These are phyloP conservation scores for Podospora fimiseda DNA, from an alignment of 495 filamentous ascomycete species.

Conservation along the genomic window DNA sequence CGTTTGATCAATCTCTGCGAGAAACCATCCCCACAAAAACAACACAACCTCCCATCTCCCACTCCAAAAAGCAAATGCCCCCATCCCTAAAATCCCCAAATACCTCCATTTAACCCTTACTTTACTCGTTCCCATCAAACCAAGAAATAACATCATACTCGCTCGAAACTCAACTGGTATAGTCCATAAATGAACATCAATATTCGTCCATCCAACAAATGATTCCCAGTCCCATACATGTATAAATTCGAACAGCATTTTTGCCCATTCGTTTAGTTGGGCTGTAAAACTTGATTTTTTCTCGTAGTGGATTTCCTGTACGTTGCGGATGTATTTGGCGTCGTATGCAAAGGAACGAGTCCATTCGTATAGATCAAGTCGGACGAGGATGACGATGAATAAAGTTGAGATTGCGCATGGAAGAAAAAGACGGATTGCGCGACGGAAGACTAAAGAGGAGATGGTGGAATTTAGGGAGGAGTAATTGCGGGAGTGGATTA, in stretches of 20 bases:
- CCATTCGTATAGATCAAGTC: conserved; percentile 44
- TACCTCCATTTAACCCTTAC: conserved; percentile 21
- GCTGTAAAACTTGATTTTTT: conserved; percentile 13
- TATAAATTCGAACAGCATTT: conserved; percentile 31
- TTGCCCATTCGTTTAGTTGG: conserved; percentile 30
- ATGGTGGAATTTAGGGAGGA: conserved; percentile 31
- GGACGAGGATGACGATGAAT: conserved; percentile 51
- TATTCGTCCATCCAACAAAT: conserved; percentile 40
- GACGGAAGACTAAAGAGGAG: conserved; percentile 61
- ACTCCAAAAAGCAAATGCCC: conserved; percentile 28
- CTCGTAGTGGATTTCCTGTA: conserved; percentile 35
- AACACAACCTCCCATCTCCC: conserved; percentile 39
- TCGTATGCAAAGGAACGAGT: conserved; percentile 35
- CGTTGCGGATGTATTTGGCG: conserved; percentile 31
- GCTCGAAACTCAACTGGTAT: conserved; percentile 65
- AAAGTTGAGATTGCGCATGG: conserved; percentile 56
- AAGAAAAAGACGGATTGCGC: conserved; percentile 59
- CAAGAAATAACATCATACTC: conserved; percentile 59
- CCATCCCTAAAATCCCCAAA: conserved; percentile 21
- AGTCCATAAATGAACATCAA: conserved; percentile 67
- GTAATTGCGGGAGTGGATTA: conserved; percentile 42
- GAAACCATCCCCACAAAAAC: conserved; percentile 34
- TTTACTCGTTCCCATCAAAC: conserved; percentile 41
- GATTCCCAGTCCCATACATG: conserved; percentile 37
- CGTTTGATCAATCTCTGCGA: conserved; percentile 36